Base-by-base conservation (phyloP, 768 basidiomycete species). In the Strobilomyces dryophilus region DNA sequence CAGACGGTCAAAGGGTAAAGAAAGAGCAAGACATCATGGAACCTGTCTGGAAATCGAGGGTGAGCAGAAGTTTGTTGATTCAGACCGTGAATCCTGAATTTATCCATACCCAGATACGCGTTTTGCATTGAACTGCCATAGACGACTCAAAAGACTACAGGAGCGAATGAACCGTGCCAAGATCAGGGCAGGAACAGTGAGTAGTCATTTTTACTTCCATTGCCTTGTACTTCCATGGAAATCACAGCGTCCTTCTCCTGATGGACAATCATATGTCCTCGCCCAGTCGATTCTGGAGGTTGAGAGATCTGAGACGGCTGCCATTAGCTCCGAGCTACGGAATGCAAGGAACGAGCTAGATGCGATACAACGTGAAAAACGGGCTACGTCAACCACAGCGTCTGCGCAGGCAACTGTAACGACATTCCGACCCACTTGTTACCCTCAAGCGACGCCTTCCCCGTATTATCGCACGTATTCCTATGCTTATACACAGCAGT, bases 401-500 rank as follows among this genome's bases (percentile, higher is more conserved):
- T 46, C 69, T 12, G 69, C 72, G n/a, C 64, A 69, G 7, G 52
- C 66, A 11, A 63, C 69, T 9, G 56, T 71, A 17, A 63, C 69
- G 29, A 65, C 75, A 17, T 67, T 75, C 45, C 75, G 81, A 41
- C 72, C 77, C 36, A 66, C 68, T 2, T 71, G 68, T 46, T 71
- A 66, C 56, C 45, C 64, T 42, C 71, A 65, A 54, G 60, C 70
- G 17, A 60, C 74, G 42, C 75, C 78, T 58, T 63, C 78, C 3
- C 79, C 80, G 39, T 85, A 86, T 62, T 87, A 87, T 64, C 80
- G 82, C 45, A 65, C 76, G 5, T 87, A 85, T 69, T 79, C 82
- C 11, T 87, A 84, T 64, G 72, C 82, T 32, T 87, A 85, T 60
- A 75, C 79, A 15, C 84, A 83, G 54, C 74, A 82, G 10, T 86